These are phyloP conservation scores for Debaryomyces nepalensis DNA, from an alignment of 1,139 yeast species.

Conservation along the genomic window DNA sequence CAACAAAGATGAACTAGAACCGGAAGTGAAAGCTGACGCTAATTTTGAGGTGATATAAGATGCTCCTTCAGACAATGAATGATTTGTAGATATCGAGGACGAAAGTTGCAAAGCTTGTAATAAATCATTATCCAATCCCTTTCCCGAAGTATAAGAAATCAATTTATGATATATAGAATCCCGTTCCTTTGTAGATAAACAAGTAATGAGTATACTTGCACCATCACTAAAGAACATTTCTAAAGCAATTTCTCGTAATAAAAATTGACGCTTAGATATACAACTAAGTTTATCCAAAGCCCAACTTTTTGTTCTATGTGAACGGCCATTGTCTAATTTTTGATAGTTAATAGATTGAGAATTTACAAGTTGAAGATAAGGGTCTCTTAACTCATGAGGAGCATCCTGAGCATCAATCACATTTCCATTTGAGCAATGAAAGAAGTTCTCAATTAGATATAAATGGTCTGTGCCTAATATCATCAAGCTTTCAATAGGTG, in stretches of 20 bases:
- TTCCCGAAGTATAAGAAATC: conserved; percentile 49
- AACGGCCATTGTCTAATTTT: conserved; percentile 24
- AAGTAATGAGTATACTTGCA: conserved; percentile 64
- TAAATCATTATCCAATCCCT: conserved; percentile 55
- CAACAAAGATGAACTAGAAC: conserved; percentile 34
- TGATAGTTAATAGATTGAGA: conserved; percentile 33
- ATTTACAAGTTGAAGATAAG: conserved; percentile 62
- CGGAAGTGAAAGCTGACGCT: conserved; percentile 40
- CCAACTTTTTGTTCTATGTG: conserved; percentile 61
- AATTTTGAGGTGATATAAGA: conserved; percentile 37
- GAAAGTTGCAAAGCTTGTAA: conserved; percentile 55
- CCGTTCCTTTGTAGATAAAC: conserved; percentile 54
- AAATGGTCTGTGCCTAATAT: conserved; percentile 67
- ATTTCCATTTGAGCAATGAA: conserved; percentile 60
- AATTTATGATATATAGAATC: conserved; percentile 58
- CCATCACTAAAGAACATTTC: conserved; percentile 80
- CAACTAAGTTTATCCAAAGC: conserved; percentile 58
- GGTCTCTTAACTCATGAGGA: conserved; percentile 62
- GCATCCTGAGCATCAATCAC: conserved; percentile 74
- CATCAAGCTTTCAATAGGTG: conserved; percentile 72
- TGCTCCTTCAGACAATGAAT: conserved; percentile 15
- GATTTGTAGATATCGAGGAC: conserved; percentile 27
- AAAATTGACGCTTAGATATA: conserved; percentile 71
- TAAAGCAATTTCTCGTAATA: conserved; percentile 76
- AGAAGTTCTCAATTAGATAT: conserved; percentile 72